Evolutionary conservation across 2,329 filamentous ascomycete genomes (phyloP).

Genomic region (Didymosphaeria variabile): DNA sequence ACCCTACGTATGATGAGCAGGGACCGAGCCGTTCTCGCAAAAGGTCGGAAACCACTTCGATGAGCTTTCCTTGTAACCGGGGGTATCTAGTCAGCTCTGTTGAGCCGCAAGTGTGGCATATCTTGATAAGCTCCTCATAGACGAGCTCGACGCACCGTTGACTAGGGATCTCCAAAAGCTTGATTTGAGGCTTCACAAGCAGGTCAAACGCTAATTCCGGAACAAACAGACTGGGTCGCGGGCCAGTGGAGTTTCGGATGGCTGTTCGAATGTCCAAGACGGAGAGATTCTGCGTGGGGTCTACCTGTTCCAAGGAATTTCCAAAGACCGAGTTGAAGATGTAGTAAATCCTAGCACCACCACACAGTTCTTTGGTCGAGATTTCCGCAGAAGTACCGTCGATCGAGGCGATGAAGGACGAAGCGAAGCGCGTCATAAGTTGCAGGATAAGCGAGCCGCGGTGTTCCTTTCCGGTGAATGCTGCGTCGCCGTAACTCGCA

Average conservation of each 20-base stretch:
- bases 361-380: slow-evolving; percentile 96
- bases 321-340: slow-evolving; percentile 99
- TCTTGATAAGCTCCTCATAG: slow-evolving; percentile 99
- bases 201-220: slow-evolving; percentile 98
- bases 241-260: slow-evolving; percentile 97
- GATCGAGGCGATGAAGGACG: slow-evolving; percentile 97
- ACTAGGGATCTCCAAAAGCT: slow-evolving; percentile 91
- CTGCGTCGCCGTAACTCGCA: slow-evolving; percentile 96
- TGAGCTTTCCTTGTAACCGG: slow-evolving; percentile 92
- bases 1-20: slow-evolving; percentile 90
- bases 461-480: slow-evolving; percentile 97
- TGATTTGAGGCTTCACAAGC: slow-evolving; percentile 97
- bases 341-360: slow-evolving; percentile 95
- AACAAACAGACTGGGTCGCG: slow-evolving; percentile 93
- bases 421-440: slow-evolving; percentile 97
- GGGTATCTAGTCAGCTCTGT: slow-evolving; percentile 93
- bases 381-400: slow-evolving; percentile 99
- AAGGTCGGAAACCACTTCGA: slow-evolving; percentile 96
- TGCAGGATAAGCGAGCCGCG: slow-evolving; percentile 93
- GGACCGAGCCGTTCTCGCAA: slow-evolving; percentile 91
- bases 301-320: slow-evolving; percentile 93
- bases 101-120: slow-evolving; percentile 97
- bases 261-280: slow-evolving; percentile 95
- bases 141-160: slow-evolving; percentile 97
- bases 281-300: slow-evolving; percentile 94